Evolutionary conservation across 805 yeast species (phyloP), one percentile per base, ranked within the genome.

Genomic region (Kodamaea neixiangensis): DNA sequence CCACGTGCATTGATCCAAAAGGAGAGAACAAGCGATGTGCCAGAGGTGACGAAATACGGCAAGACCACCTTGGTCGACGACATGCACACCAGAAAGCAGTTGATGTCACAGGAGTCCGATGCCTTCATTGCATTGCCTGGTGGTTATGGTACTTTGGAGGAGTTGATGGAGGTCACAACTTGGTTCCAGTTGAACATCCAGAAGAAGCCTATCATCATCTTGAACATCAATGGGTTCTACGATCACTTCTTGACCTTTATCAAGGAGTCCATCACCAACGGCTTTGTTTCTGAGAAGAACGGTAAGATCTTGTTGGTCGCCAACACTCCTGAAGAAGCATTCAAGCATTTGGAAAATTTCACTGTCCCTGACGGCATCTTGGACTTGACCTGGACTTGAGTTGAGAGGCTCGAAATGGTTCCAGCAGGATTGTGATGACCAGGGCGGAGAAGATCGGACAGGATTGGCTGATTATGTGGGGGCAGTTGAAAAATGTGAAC

Each of bases 111-210:
- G 61, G 92, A 87, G 66, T 85, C 93, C n/a, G 83, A 83, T 58
- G 96, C 93, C 0, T 90, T 90, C 67, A 81, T 90, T 42, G 96
- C 96, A 0, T 77, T 90, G 72, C 96, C 97, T 11, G 97, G 97
- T 55, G 97, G 97, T 2, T 89, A 83, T 65, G 97, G 97, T 46
- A 89, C 96, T 6, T 70, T 89, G 63, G 97, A 90, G 68, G 97
- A 90, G 70, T 75, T 90, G 54, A 84, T 89, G 85, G 97, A 90
- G 72, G 86, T 89, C 49, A 86, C 87, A 52, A 90, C 97, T 3
- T 90, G 97, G 97, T 82, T 84, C 46, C 97, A 90, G 73, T 76
- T 90, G 60, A 94, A 92, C 31, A 89, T 90, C 57, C 97, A 90
- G 67, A 72, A 76, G 54, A 86, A 86, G 67, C 96, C 97, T 22